Evolutionary conservation across 306 rosid genomes (phyloP), one percentile per base, ranked within the genome.

Genomic region (Urtica urens): DNA sequence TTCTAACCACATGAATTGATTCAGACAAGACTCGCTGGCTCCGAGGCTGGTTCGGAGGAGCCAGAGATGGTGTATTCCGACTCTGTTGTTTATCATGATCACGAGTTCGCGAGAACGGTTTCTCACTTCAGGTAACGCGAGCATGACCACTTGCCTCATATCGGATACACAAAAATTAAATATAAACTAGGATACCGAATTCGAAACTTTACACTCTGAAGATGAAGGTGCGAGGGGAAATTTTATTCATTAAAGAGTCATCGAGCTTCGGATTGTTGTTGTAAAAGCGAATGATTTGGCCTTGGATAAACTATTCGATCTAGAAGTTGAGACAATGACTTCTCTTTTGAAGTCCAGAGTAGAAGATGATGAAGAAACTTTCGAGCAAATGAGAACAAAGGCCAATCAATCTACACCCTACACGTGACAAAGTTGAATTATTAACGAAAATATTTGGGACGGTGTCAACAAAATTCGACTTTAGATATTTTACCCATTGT

Each of bases 141-240:
- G 54, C 58, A 51, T 10, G 80, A 87, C 68, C 73, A 70, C 55
- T 65, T 81, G 64, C 64, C 87, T 58, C 79, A 73, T 59, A 73
- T 85, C 9, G 85, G 78, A 47, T 85, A 85, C 68, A 67, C 78
- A 13, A 86, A 85, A 71, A 76, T n/a, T 90, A 39, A 82, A 79
- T 66, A 49, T 67, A 52, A 59, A 61, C 56, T 85, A 95, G 38
- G 96, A 92, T 68, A 71, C 81, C 9, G 96, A 82, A 53, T 79
- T 94, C 17, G 95, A 82, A 52, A 63, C 42, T 68, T 54, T 51
- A 30, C 56, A 55, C 34, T 82, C 86, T 38, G 90, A 77, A 18
- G 67, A 72, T 46, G 84, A 66, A 8, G 75, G 46, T 30, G 51
- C 38, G 64, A 53, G 48, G 58, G 51, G 45, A n/a, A n/a, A n/a